phyloP scores from a whole-genome alignment of 352 stramenopile species.

The Pythium plurisporium region DNA sequence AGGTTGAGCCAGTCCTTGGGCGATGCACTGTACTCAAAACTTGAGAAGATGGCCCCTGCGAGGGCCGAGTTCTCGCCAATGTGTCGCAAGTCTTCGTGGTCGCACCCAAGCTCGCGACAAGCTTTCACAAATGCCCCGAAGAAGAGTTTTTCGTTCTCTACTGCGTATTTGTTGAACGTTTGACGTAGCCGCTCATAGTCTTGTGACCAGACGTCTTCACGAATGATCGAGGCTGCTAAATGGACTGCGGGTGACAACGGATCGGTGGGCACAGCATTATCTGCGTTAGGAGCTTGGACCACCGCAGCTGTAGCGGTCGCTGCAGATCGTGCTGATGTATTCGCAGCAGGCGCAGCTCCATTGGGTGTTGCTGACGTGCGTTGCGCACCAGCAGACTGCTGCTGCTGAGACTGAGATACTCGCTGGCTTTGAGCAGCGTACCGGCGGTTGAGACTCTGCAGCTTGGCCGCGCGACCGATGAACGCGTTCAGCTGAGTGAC shows the following conservation, averaged over 20 bases:
- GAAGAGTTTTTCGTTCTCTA: constrained; percentile 49
- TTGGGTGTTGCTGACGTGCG: neutral
- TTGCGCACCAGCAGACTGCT: neutral
- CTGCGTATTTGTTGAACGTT: constrained; percentile 49
- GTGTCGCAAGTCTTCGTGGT: constrained; percentile 59
- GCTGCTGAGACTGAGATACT: neutral
- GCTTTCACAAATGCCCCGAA: constrained; percentile 61
- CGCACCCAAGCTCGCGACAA: constrained; percentile 47
- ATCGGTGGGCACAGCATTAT: neutral
- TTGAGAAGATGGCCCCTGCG: constrained; percentile 69
- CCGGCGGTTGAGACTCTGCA: constrained; percentile 33
- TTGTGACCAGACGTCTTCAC: constrained; percentile 46
- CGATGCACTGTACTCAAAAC: constrained; percentile 49
- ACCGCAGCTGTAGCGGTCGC: neutral
- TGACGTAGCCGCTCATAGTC: constrained; percentile 46
- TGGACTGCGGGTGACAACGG: constrained; percentile 12
- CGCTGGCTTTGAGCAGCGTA: constrained; percentile 1
- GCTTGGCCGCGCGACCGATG: constrained; percentile 55
- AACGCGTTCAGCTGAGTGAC: constrained; percentile 80
- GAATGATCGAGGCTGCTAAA: constrained; percentile 28
- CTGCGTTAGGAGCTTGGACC: constrained; percentile 6
- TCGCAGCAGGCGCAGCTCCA: neutral
- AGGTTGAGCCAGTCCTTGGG: constrained; percentile 64
- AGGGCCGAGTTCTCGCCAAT: constrained; percentile 60
- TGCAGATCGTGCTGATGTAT: neutral